Base-by-base conservation (phyloP, 73 alveolate genomes). In the Symbiodinium natans region DNA sequence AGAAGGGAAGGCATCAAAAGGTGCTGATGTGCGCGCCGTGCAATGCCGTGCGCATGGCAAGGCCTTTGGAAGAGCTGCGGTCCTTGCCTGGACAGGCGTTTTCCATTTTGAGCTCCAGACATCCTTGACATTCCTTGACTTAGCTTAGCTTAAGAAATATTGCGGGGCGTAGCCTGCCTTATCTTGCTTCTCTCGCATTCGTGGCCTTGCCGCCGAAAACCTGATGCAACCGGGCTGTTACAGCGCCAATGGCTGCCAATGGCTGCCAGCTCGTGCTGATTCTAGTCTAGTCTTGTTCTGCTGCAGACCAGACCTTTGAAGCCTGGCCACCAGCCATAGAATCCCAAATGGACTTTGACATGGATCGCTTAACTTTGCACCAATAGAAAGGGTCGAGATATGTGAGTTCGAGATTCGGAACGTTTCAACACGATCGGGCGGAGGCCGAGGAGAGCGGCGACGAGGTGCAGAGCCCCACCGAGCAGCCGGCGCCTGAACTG, bases 1-100 rank as follows among this genome's bases (percentile, higher is more conserved):
- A n/a, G n/a, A n/a, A n/a, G n/a, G n/a, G n/a, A n/a, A n/a, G n/a
- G n/a, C n/a, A n/a, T n/a, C n/a, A n/a, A n/a, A n/a, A n/a, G n/a
- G n/a, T n/a, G n/a, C n/a, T n/a, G 13, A 1, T 52, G 29, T 52
- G 68, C 21, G 68, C 13, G 68, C 68, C 21, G 68, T 52, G 68
- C 21, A 4, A 27, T 52, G 29, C 68, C 1, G 68, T 17, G 68
- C 68, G 68, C 13, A 23, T 34, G 41, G 6, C 41, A 6, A 73
- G 84, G 84, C 84, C 84, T 25, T 23, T 23, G 84, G 84, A 73
- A 21, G 84, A 73, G 84, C 29, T 73, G 84, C 36, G 40, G 34
- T 34, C 36, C 29, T 38, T 73, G 10, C 41, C 84, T 29, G 84
- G 84, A 34, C 84, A 73, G 84, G 84, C 40, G 84, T 8, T 15